Conservation (phyloP, 768 basidiomycete species). For the Russula sp. region DNA sequence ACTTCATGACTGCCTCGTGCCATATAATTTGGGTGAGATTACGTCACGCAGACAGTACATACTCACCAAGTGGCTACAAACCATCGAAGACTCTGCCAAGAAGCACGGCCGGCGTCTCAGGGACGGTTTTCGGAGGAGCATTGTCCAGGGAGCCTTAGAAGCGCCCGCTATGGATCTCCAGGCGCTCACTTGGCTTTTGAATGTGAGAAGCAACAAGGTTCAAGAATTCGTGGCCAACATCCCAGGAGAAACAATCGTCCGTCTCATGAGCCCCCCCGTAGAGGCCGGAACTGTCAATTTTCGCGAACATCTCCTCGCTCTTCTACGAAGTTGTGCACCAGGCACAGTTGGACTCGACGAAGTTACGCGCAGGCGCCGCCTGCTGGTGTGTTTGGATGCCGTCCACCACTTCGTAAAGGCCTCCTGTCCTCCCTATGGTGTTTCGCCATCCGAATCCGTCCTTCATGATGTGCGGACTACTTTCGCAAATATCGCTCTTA, state of each 20-base stretch:
- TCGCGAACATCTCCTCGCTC: constrained; percentile 5
- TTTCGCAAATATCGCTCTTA: constrained; percentile 4
- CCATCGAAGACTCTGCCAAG: not conserved
- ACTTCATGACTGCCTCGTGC: constrained; percentile 3
- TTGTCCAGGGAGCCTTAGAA: not conserved
- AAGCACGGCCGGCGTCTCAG: not conserved
- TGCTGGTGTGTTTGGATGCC: constrained; percentile 4
- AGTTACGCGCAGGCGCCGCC: not conserved
- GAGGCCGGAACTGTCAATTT: not conserved
- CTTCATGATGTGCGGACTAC: constrained; percentile 6
- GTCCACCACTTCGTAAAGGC: not conserved
- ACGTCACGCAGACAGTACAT: not conserved
- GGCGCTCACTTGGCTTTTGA: constrained; percentile 6
- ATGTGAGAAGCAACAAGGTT: not conserved
- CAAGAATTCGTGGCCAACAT: not conserved
- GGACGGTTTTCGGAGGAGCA: constrained; percentile 1
- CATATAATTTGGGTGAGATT: not conserved
- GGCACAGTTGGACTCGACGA: not conserved
- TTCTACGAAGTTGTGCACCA: constrained; percentile 8
- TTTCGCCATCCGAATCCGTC: not conserved
- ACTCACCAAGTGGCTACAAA: not conserved
- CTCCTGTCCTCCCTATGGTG: not conserved
- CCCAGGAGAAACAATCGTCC: not conserved
- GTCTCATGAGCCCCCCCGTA: constrained; percentile 1
- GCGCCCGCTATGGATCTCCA: not conserved